phyloP scores from a whole-genome alignment of 1,284 basidiomycete species.

The Ganoderma sp. region DNA sequence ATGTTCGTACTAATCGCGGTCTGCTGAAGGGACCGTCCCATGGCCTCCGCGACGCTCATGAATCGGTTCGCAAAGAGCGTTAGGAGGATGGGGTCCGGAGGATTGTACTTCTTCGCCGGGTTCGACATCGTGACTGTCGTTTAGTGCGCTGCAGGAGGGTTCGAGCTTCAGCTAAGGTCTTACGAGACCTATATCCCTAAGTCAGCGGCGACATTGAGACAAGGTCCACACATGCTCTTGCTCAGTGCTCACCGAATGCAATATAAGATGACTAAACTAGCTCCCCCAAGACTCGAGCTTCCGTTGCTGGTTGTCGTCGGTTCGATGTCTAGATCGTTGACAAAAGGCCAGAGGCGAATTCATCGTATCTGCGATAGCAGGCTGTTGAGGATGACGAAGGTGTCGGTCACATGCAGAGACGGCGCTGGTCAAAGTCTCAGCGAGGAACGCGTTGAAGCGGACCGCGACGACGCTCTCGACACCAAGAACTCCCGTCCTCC shows the following conservation, averaged over 20 bases:
- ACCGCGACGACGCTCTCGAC: slow-evolving; percentile 4
- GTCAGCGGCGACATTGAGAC: not conserved
- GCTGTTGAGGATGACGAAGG: not conserved
- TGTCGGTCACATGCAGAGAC: slow-evolving; percentile 27
- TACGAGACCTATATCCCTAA: not conserved
- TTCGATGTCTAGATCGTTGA: not conserved
- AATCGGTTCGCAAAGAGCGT: slow-evolving; percentile 92
- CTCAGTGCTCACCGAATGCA: not conserved
- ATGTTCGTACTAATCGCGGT: slow-evolving; percentile 92
- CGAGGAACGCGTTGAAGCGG: not conserved
- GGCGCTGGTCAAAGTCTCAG: not conserved
- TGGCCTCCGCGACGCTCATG: slow-evolving; percentile 92
- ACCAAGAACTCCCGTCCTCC: not conserved
- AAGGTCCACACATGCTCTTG: not conserved
- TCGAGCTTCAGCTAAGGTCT: not conserved
- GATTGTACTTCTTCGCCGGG: slow-evolving; percentile 34
- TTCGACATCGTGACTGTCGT: slow-evolving; percentile 23
- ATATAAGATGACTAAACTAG: not conserved
- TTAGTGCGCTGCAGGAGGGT: not conserved
- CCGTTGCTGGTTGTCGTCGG: not conserved
- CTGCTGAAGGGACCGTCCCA: slow-evolving; percentile 89
- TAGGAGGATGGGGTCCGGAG: slow-evolving; percentile 85
- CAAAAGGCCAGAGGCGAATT: not conserved
- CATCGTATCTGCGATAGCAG: slow-evolving; percentile 2
- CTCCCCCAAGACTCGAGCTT: not conserved